A percentile compares a stretch with the other conserved stretches of the same genome.
Evolutionary conservation across 257 asterid genomes (phyloP).

Genomic region (Galeopsis tetrahit): DNA sequence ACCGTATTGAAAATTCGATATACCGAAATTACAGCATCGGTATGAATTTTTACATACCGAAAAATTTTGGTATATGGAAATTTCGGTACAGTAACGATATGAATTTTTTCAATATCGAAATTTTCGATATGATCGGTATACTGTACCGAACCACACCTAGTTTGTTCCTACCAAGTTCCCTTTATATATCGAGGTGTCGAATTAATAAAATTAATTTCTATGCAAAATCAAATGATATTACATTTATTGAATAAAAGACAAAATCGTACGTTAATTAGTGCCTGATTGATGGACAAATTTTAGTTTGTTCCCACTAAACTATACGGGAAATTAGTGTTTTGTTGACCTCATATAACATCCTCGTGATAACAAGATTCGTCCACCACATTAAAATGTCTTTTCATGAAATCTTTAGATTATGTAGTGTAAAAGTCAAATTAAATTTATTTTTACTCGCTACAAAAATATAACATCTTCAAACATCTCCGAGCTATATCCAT

Average conservation of each 20-base stretch:
- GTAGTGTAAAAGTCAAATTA: background rate
- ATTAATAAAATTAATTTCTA: background rate
- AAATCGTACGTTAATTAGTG: conserved; percentile 29
- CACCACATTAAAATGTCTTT: background rate
- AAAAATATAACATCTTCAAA: too few species aligned
- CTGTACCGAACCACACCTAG: too few species aligned
- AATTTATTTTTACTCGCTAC: too few species aligned
- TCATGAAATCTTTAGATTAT: background rate
- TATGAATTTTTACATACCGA: too few species aligned
- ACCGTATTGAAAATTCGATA: too few species aligned
- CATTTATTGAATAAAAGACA: background rate
- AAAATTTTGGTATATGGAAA: too few species aligned
- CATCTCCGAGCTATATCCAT: too few species aligned
- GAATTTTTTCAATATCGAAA: too few species aligned
- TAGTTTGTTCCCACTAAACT: conserved; percentile 9
- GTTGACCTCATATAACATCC: conserved; percentile 1
- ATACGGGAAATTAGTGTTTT: background rate
- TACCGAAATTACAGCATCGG: too few species aligned
- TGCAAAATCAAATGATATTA: background rate
- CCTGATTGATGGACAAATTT: conserved; percentile 38
- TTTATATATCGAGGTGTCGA: background rate
- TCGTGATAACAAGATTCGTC: background rate
- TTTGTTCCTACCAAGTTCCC: background rate
- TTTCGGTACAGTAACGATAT: too few species aligned
- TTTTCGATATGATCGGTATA: too few species aligned